A percentile compares a stretch with the other conserved stretches of the same genome.
Evolutionary conservation across 345 rosid genomes (phyloP).

Genomic region (Adansonia digitata): DNA sequence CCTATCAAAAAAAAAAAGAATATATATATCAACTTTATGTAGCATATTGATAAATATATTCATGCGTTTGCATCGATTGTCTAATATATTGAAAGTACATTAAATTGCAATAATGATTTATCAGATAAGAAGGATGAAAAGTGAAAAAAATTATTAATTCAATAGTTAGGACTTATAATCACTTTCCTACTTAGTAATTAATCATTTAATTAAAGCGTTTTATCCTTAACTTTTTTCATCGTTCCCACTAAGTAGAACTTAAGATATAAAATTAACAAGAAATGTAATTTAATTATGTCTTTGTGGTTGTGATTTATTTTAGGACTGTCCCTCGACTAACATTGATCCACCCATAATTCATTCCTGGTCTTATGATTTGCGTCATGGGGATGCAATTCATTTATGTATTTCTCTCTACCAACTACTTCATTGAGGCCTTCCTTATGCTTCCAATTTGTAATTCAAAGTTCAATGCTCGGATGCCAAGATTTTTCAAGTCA

Average conservation of each 20-base stretch:
- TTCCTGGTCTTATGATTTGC: neutral
- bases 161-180: too few relatives aligned
- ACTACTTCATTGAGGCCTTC: too few relatives aligned
- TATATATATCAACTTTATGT: neutral
- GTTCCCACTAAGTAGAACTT: too few relatives aligned
- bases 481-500: too few relatives aligned
- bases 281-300: neutral
- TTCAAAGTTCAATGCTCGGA: too few relatives aligned
- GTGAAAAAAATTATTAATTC: too few relatives aligned
- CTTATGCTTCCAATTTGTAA: too few relatives aligned
- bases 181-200: too few relatives aligned
- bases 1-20: neutral
- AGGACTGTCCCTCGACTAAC: neutral
- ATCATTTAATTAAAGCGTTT: too few relatives aligned
- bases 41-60: neutral
- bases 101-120: neutral
- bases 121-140: too few relatives aligned
- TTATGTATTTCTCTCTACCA: too few relatives aligned
- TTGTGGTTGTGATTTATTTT: neutral
- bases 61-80: neutral
- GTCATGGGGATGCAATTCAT: neutral
- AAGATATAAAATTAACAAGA: neutral
- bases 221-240: too few relatives aligned
- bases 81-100: neutral
- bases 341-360: neutral